These are phyloP conservation scores for Stephania yunnanensis DNA, from an alignment of 164 flowering plant genomes.

Conservation along the genomic window DNA sequence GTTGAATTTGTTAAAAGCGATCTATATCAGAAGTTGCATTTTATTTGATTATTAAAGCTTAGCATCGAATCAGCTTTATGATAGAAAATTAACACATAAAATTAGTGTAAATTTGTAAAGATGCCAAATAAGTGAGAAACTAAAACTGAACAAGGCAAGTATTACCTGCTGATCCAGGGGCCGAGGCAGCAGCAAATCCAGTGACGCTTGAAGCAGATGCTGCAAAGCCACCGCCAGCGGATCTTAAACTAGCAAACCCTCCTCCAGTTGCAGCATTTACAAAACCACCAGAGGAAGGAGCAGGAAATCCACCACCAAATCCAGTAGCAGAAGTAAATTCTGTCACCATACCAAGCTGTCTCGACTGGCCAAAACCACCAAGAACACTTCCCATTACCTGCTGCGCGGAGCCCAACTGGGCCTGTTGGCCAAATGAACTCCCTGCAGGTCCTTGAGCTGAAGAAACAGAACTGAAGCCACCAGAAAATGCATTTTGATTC, in stretches of 20 bases:
- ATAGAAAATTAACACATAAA: too few species aligned
- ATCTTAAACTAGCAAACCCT: conserved; percentile 26
- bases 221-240: conserved; percentile 29
- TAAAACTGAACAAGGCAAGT: not conserved
- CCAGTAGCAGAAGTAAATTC: conserved; percentile 39
- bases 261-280: conserved; percentile 32
- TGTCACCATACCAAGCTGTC: conserved; percentile 70
- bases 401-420: conserved; percentile 65
- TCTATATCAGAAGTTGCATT: too few species aligned
- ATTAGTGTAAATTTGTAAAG: not conserved
- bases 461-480: conserved; percentile 39
- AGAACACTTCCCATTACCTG: conserved; percentile 86
- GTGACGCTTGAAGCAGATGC: conserved; percentile 26
- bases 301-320: conserved; percentile 25
- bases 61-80: too few species aligned
- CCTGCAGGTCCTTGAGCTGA: conserved; percentile 32
- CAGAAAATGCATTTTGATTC: conserved; percentile 33
- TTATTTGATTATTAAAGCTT: too few species aligned
- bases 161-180: not conserved
- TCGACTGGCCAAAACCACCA: conserved; percentile 91
- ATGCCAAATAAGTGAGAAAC: not conserved
- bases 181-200: conserved; percentile 24
- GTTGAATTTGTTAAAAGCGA: too few species aligned
- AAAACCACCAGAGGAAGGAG: conserved; percentile 30
- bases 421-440: conserved; percentile 78